Conservation (phyloP, 2,329 filamentous ascomycete species). For the Xylaria sp. region DNA sequence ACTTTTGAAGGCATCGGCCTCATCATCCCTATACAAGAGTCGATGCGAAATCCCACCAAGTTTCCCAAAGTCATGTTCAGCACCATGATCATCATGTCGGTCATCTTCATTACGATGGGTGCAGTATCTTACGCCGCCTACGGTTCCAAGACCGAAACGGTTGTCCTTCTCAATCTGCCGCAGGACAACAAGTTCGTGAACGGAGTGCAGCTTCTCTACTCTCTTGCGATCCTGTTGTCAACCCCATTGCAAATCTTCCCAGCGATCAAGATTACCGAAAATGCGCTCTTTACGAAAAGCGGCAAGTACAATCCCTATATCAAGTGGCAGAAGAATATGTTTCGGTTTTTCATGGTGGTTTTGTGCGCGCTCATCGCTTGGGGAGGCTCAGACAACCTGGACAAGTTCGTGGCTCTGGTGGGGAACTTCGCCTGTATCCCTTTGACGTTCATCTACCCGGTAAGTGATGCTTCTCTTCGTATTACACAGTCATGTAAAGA, state of each 20-base stretch:
- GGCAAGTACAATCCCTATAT: constrained; percentile 98
- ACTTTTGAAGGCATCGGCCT: constrained; percentile 98
- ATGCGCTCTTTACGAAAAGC: constrained; percentile 88
- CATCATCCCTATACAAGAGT: constrained; percentile 97
- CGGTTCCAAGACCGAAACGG: constrained; percentile 92
- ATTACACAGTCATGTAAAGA: not conserved
- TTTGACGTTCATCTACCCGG: constrained; percentile 95
- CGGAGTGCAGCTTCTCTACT: constrained; percentile 94
- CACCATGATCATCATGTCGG: constrained; percentile 94
- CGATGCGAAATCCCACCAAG: constrained; percentile 88
- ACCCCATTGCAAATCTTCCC: constrained; percentile 97
- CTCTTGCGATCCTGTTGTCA: constrained; percentile 93
- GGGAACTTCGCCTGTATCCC: constrained; percentile 98
- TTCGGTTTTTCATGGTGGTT: constrained; percentile 90
- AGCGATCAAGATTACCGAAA: constrained; percentile 94
- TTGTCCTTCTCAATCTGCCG: constrained; percentile 93
- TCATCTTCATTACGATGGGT: constrained; percentile 89
- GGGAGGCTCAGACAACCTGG: constrained; percentile 88
- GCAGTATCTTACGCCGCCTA: constrained; percentile 95
- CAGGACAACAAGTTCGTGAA: constrained; percentile 97
- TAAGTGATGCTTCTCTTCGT: constrained; percentile 57
- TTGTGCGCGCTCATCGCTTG: constrained; percentile 87
- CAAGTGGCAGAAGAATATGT: constrained; percentile 99
- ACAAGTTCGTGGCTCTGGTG: constrained; percentile 96
- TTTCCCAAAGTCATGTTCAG: constrained; percentile 87